These are phyloP conservation scores for Cyanodermella asteris DNA, from an alignment of 2,329 filamentous ascomycete species.

Conservation along the genomic window DNA sequence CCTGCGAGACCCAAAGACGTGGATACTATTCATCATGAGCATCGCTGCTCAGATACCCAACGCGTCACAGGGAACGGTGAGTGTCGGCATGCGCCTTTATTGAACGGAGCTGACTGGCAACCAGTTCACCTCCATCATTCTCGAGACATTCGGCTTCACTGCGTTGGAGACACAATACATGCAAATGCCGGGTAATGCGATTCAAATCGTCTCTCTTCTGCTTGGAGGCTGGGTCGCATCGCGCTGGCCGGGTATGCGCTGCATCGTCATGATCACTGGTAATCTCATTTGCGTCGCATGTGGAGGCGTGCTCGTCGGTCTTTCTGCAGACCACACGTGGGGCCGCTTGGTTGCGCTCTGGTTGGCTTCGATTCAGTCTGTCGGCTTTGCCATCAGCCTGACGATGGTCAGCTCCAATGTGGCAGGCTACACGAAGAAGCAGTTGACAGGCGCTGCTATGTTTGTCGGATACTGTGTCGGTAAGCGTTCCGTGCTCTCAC, in stretches of 20 bases:
- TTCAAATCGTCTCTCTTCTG: conserved; percentile 39
- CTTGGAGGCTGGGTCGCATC: conserved; percentile 35
- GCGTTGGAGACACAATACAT: conserved; percentile 39
- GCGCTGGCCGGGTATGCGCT: conserved; percentile 28
- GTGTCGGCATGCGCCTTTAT: no score
- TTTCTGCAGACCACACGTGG: conserved; percentile 32
- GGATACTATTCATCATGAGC: conserved; percentile 37
- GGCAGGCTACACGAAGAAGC: conserved; percentile 31
- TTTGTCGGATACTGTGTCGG: conserved; percentile 26
- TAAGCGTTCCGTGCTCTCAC: no score
- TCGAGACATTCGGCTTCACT: conserved; percentile 39
- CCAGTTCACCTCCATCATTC: conserved; percentile 40
- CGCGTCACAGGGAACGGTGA: conserved; percentile 23
- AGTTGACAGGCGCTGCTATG: conserved; percentile 27
- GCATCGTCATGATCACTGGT: conserved; percentile 32
- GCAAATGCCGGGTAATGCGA: conserved; percentile 41
- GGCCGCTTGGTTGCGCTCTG: conserved; percentile 44
- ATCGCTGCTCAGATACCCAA: conserved; percentile 35
- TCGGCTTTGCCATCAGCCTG: conserved; percentile 40
- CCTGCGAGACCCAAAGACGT: conserved; percentile 33
- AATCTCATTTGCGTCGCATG: conserved; percentile 33
- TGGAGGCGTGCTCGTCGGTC: conserved; percentile 40
- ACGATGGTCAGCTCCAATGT: conserved; percentile 41
- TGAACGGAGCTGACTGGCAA: no score
- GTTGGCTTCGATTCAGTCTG: conserved; percentile 36